Base-by-base conservation (phyloP, 306 rosid genomes). In the Prunus persica region DNA sequence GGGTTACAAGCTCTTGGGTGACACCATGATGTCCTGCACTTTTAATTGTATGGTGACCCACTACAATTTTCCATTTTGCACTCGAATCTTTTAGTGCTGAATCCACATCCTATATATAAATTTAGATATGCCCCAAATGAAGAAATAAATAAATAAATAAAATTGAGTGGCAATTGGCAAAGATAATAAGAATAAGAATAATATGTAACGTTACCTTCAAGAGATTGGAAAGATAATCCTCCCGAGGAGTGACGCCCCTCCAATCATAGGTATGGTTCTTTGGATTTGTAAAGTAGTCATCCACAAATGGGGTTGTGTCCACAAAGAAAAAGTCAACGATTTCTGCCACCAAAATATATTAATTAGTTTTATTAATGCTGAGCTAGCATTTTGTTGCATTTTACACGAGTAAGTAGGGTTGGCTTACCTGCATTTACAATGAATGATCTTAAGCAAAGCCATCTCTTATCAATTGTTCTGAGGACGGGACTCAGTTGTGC, bases 1-100 rank as follows among this genome's bases (percentile, higher is more conserved):
- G 85, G n/a, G 78, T 18, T 69, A 76, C 85, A 74, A 91, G 91
- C 74, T 91, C 96, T 27, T 38, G 6, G 2, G 91, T 93, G 24
- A 79, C 76, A 9, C 97, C 97, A 84, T 91, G 97, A 34, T 84
- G 82, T 24, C 91, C 92, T 4, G 92, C 92, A 69, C 81, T 93
- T 73, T 80, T 77, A 66, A 93, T 81, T 49, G 97, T 80, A 75
- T 93, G 98, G 77, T 93, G 98, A 55, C 96, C 93, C n/a, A 93
- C 89, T 79, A 88, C 97, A 28, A 91, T 65, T 76, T 89, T 93
- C 98, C 97, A 91, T 54, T 84, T 87, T 74, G 97, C 91, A 9
- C 67, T 80, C 8, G 97, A 92, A 6, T 77, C 34, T 71, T 72
- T 80, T n/a, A 85, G 27, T 22, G 83, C 79, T 16, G 71, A 73